Evolutionary conservation across 768 basidiomycete genomes (phyloP), one percentile per base, ranked within the genome.

Genomic region (Suillus decipiens): DNA sequence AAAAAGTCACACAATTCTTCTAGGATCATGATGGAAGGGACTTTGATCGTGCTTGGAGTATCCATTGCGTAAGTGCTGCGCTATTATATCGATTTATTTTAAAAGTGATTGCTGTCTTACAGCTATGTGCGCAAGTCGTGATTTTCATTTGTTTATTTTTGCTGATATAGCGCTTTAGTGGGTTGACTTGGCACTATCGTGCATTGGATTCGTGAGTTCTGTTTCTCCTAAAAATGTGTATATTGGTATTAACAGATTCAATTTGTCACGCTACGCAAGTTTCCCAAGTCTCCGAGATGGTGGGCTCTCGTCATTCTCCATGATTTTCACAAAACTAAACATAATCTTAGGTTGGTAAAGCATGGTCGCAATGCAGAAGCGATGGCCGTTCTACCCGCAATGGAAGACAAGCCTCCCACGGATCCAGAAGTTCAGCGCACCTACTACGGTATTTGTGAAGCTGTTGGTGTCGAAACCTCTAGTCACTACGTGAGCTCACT

Each of bases 111-210:
- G 34, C 12, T 22, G 34, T 14, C 34, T 14, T 22, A 2, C 34
- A 54, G 53, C 53, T 36, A 36, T 54, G 53, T 54, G n/a, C 14
- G 34, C 34, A 9, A 36, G 34, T n/a, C 12, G 1, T 55, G 12
- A 9, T 58, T 36, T 45, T 31, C 12, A 61, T 64, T 50, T 15
- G n/a, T 28, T 28, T 36, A 56, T n/a, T 19, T 24, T 58, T 36
- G 31, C 54, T 54, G 24, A 61, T 14, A 11, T 3, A 15, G 5
- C 31, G 19, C 14, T 53, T 3, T 42, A 76, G 73, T 81, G 80
- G 79, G 68, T 80, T 64, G 79, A 78, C 62, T 76, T 81, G 43
- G 79, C 76, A 24, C 73, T 79, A 73, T 79, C 58, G 53, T 76
- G 76, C 41, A 74, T 76, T n/a, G 61, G 53, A 56, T 78, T 75